phyloP scores from a whole-genome alignment of 805 yeast genomes.

The Helenozyma rhizophorensis region DNA sequence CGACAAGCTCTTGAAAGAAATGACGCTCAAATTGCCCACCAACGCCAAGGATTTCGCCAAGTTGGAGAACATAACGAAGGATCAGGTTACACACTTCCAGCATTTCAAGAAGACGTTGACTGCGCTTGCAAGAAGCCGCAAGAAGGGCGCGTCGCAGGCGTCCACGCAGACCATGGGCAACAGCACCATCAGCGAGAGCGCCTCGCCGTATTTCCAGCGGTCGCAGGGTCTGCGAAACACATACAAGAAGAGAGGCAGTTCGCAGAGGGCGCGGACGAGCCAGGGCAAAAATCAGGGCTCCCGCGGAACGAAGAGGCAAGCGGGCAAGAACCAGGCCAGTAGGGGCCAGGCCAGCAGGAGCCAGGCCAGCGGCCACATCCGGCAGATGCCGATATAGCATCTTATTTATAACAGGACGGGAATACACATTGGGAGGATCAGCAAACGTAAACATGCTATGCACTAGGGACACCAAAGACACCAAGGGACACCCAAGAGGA shows the following conservation, averaged over 20 bases:
- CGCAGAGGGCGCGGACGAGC: no score
- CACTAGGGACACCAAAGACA: no score
- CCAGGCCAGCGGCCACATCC: constrained; percentile 1
- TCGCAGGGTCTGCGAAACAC: no score
- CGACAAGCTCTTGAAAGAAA: constrained; percentile 42
- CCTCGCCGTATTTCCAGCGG: constrained; percentile 5
- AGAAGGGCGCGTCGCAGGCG: constrained; percentile 11
- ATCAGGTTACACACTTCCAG: constrained; percentile 29
- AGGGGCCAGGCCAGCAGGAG: not conserved
- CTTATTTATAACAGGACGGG: not conserved
- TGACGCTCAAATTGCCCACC: constrained; percentile 54
- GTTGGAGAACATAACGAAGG: constrained; percentile 32
- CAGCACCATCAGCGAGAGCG: constrained; percentile 1
- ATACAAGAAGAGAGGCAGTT: no score
- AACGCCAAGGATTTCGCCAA: constrained; percentile 42
- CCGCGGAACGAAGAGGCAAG: no score
- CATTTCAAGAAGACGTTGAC: constrained; percentile 36
- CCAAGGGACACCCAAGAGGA: no score
- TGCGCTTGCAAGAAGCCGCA: constrained; percentile 29
- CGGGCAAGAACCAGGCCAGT: no score
- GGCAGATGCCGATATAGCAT: constrained; percentile 10
- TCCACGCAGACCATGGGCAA: constrained; percentile 1
- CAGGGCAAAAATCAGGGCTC: no score
- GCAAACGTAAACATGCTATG: no score
- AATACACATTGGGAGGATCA: no score